Conservation (phyloP, 306 rosid genomes). For the Fragaria ananassa region DNA sequence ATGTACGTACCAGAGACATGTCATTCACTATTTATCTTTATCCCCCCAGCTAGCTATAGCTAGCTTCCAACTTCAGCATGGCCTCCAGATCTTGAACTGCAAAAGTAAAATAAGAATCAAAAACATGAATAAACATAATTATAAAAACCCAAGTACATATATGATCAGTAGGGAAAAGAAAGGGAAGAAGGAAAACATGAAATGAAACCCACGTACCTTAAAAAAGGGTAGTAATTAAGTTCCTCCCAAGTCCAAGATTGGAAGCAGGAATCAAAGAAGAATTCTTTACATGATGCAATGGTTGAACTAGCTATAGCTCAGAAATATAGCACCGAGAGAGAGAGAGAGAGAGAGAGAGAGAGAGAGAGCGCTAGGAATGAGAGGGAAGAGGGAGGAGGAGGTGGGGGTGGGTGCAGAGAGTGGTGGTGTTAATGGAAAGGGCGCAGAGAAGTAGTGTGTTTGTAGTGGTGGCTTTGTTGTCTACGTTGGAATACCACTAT, state of each 20-base stretch:
- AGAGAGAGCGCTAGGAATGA: too few species aligned
- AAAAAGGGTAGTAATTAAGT: background rate
- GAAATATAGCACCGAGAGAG: background rate
- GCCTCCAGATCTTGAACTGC: conserved; percentile 6
- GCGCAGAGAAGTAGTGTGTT: background rate
- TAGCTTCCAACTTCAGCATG: background rate
- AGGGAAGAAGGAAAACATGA: background rate
- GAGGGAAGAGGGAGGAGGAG: too few species aligned
- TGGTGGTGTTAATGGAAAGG: background rate
- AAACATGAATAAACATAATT: background rate
- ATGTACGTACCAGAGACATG: background rate
- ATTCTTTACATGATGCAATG: conserved; percentile 3
- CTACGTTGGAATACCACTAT: conserved; percentile 63
- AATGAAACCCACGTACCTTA: conserved; percentile 24
- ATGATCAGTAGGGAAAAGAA: background rate
- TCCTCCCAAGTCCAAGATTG: conserved; percentile 10
- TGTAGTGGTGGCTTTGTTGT: conserved; percentile 35
- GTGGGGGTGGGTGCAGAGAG: too few species aligned
- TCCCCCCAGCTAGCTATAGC: background rate
- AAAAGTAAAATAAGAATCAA: background rate
- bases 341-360: background rate
- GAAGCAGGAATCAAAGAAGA: conserved; percentile 7
- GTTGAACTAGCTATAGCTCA: background rate
- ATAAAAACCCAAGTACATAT: background rate
- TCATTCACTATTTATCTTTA: background rate